These are phyloP conservation scores for Sedum album DNA, from an alignment of 164 flowering plant species.

Conservation along the genomic window DNA sequence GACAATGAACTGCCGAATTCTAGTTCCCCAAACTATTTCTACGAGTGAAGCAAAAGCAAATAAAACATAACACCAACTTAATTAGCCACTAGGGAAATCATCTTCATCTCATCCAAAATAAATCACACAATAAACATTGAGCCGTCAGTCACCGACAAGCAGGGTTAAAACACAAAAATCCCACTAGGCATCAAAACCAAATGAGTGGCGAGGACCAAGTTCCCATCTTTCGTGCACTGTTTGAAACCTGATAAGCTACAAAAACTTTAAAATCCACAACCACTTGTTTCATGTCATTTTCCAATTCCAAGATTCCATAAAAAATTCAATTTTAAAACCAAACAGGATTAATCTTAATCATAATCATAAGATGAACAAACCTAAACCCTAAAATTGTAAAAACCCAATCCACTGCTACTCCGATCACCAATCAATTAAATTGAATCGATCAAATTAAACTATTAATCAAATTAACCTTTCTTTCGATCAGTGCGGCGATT, in stretches of 20 bases:
- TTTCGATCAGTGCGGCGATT: slow-evolving; percentile 61
- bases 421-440: not conserved
- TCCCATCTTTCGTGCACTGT: not conserved
- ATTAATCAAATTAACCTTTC: slow-evolving; percentile 40
- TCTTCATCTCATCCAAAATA: not conserved
- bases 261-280: not conserved
- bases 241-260: not conserved
- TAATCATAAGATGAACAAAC: not conserved
- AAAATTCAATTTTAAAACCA: no score
- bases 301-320: not conserved
- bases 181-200: not conserved
- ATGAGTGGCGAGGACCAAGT: not conserved
- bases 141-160: not conserved
- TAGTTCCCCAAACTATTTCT: no score
- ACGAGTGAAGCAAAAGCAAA: no score
- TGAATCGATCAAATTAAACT: not conserved
- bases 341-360: no score
- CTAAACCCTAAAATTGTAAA: not conserved
- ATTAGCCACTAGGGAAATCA: not conserved
- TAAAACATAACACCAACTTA: not conserved
- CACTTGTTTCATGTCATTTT: not conserved
- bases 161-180: not conserved
- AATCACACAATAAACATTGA: not conserved
- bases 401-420: not conserved
- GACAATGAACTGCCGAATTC: no score